A percentile compares a stretch with the other conserved stretches of the same genome.
Evolutionary conservation across 805 yeast genomes (phyloP).

Genomic region (Zygosaccharomyces pseudorouxii): DNA sequence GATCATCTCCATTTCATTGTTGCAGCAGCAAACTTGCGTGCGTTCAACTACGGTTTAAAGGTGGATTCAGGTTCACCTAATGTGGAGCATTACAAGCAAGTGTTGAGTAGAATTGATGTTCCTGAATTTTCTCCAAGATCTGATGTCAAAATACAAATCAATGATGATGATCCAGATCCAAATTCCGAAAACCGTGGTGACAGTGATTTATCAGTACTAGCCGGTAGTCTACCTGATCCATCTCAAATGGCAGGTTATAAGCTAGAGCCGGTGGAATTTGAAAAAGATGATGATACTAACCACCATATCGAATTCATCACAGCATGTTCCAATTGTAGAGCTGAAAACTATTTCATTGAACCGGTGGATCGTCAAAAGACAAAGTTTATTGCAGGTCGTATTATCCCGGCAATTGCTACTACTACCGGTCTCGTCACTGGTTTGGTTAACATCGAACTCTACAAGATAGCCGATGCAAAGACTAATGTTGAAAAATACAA

Average conservation of each 20-base stretch:
- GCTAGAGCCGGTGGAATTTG: slow-evolving; percentile 86
- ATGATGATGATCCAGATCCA: slow-evolving; percentile 85
- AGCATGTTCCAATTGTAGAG: slow-evolving; percentile 95
- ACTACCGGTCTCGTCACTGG: slow-evolving; percentile 99
- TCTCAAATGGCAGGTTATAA: slow-evolving; percentile 85
- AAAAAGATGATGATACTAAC: slow-evolving; percentile 95
- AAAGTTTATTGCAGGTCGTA: slow-evolving; percentile 96
- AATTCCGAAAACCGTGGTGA: slow-evolving; percentile 53
- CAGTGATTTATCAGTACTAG: slow-evolving; percentile 62
- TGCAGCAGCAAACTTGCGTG: slow-evolving; percentile 88
- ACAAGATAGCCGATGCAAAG: slow-evolving; percentile 78
- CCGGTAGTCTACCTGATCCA: slow-evolving; percentile 82
- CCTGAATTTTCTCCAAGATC: slow-evolving; percentile 72
- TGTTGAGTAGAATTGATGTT: slow-evolving; percentile 46
- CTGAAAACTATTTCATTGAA: slow-evolving; percentile 83
- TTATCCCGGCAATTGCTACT: slow-evolving; percentile 98
- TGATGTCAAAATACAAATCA: slow-evolving; percentile 75
- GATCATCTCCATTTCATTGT: slow-evolving; percentile 80
- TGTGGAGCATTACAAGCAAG: slow-evolving; percentile 47
- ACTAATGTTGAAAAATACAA: slow-evolving; percentile 77
- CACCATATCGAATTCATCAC: slow-evolving; percentile 95
- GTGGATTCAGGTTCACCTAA: slow-evolving; percentile 57
- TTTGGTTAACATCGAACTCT: slow-evolving; percentile 82
- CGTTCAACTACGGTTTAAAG: slow-evolving; percentile 83
- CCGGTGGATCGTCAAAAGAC: slow-evolving; percentile 86